Percentiles rank a stretch among this genome's conserved stretches.
Conservation (phyloP, 495 filamentous ascomycete species). For the Trichocladium antarcticum region DNA sequence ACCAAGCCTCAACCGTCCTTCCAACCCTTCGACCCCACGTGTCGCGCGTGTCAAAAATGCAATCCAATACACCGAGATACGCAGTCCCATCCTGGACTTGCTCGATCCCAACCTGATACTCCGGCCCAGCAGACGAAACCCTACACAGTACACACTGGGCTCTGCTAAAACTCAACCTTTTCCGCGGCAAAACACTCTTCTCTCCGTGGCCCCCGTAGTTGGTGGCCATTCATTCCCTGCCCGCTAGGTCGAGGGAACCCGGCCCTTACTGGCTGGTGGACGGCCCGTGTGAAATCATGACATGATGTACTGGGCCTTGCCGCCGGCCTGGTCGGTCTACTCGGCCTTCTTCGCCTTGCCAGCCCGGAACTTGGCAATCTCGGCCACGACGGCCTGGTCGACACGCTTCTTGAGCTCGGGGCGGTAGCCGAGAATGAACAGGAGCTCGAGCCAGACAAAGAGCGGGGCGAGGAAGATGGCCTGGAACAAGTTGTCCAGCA, state of each 20-base stretch:
- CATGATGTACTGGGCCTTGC: too few species aligned
- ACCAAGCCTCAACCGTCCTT: too few species aligned
- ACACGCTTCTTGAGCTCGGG: slow-evolving; percentile 73
- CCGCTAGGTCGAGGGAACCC: too few species aligned
- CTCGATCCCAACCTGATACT: too few species aligned
- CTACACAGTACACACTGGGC: too few species aligned
- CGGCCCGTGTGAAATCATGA: too few species aligned
- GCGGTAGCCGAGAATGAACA: slow-evolving; percentile 86
- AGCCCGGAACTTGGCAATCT: slow-evolving; percentile 50
- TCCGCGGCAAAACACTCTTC: background rate
- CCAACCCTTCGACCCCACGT: too few species aligned
- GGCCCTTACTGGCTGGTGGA: too few species aligned
- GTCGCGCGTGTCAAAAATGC: background rate
- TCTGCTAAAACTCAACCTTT: background rate
- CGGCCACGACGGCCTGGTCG: slow-evolving; percentile 58
- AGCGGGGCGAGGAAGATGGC: slow-evolving; percentile 92
- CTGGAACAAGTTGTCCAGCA: slow-evolving; percentile 84
- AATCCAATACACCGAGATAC: background rate
- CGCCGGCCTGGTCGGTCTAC: too few species aligned
- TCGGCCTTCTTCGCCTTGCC: slow-evolving; percentile 24
- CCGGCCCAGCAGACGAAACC: too few species aligned
- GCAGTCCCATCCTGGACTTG: background rate
- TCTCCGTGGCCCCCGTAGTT: too few species aligned
- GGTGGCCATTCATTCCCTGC: slow-evolving; percentile 4
- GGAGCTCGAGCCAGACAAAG: slow-evolving; percentile 92